Percentiles rank a stretch among this genome's conserved stretches.
These are phyloP conservation scores for Rhizophagus clarus DNA, from an alignment of 192 early-diverging fungal species.

Conservation along the genomic window DNA sequence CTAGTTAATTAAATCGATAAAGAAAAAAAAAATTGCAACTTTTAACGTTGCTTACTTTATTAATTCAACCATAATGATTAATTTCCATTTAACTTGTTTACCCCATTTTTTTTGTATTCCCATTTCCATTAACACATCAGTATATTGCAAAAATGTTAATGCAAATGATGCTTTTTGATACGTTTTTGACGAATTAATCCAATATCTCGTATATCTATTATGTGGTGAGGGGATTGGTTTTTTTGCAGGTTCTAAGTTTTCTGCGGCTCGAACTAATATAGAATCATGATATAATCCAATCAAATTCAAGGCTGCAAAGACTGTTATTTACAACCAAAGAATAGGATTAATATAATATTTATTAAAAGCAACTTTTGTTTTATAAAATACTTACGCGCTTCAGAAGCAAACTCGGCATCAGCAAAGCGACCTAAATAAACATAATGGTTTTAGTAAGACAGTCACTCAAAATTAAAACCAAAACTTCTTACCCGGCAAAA, in stretches of 20 bases:
- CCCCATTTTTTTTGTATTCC: slow-evolving; percentile 65
- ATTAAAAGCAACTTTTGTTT: background rate
- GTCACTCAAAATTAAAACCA: background rate
- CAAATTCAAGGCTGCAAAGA: slow-evolving; percentile 79
- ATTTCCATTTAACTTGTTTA: slow-evolving; percentile 59
- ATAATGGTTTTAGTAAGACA: too few relatives aligned
- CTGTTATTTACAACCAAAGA: slow-evolving; percentile 36
- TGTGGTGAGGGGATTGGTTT: slow-evolving; percentile 49
- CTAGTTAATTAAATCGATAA: background rate
- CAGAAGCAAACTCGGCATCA: slow-evolving; percentile 89
- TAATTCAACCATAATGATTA: slow-evolving; percentile 65
- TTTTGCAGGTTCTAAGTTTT: slow-evolving; percentile 40
- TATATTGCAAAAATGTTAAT: slow-evolving; percentile 71
- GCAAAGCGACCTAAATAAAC: slow-evolving; percentile 77
- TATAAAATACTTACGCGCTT: slow-evolving; percentile 56
- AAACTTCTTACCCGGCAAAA: slow-evolving; percentile 78
- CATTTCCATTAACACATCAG: slow-evolving; percentile 81
- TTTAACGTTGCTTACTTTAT: slow-evolving; percentile 58
- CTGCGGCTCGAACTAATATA: slow-evolving; percentile 61
- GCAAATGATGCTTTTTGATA: slow-evolving; percentile 64
- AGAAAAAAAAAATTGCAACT: background rate
- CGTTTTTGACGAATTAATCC: slow-evolving; percentile 48
- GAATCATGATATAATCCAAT: slow-evolving; percentile 87
- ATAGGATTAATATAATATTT: background rate
- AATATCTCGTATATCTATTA: slow-evolving; percentile 75